These are phyloP conservation scores for Solanum hybrid DNA, from an alignment of 305 asterid species.

Conservation along the genomic window DNA sequence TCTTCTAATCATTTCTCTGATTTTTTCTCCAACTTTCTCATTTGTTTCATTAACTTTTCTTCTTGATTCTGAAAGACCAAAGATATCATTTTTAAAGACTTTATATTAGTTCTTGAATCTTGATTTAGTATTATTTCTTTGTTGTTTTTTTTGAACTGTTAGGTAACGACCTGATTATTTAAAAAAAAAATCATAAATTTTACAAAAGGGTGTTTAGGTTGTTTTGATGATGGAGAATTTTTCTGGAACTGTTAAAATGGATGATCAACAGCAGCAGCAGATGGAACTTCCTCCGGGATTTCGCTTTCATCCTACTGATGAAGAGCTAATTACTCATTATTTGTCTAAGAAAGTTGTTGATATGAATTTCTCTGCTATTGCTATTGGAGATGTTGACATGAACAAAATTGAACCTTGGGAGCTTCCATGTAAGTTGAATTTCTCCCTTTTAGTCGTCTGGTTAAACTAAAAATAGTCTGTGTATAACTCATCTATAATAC, in stretches of 20 bases:
- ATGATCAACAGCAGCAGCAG: slow-evolving; percentile 25
- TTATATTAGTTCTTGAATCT: slow-evolving; percentile 7
- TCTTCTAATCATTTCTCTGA: slow-evolving; percentile 24
- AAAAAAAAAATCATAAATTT: neutral
- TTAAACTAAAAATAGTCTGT: neutral
- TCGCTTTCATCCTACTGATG: slow-evolving; percentile 86
- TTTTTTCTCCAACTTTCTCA: slow-evolving; percentile 10
- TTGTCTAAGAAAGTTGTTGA: slow-evolving; percentile 47
- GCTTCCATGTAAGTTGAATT: slow-evolving; percentile 55
- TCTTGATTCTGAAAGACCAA: neutral
- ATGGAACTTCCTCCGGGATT: slow-evolving; percentile 77
- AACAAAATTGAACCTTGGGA: slow-evolving; percentile 91
- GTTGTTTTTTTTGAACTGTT: slow-evolving; percentile 2
- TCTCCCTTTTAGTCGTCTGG: neutral
- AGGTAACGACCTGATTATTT: neutral
- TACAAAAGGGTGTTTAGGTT: neutral
- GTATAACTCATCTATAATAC: neutral
- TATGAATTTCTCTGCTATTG: slow-evolving; percentile 37
- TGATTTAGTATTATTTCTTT: neutral
- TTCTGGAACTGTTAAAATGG: slow-evolving; percentile 21
- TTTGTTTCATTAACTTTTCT: slow-evolving; percentile 13
- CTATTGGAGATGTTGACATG: slow-evolving; percentile 89
- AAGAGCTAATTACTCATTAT: slow-evolving; percentile 75
- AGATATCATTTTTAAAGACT: neutral
- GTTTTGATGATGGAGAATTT: slow-evolving; percentile 34